A percentile compares a stretch with the other conserved stretches of the same genome.
Conservation (phyloP, 768 basidiomycete genomes). For the Podaxis sp. region DNA sequence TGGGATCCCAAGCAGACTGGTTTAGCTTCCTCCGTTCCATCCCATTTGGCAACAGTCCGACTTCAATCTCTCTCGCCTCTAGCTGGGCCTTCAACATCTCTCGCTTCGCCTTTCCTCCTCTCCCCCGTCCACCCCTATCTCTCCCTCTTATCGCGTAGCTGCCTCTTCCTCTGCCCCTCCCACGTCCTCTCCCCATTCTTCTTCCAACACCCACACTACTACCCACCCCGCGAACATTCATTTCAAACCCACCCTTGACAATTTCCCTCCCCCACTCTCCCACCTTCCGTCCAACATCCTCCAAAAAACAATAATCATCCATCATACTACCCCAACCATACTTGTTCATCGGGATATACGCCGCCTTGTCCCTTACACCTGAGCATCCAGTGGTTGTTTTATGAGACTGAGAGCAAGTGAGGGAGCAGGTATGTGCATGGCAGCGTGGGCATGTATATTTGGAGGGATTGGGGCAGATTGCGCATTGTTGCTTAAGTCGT, state of each 20-base stretch:
- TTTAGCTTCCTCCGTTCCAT: conserved; percentile 81
- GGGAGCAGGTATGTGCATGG: conserved; percentile 67
- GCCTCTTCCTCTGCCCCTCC: conserved; percentile 28
- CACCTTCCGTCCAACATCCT: conserved; percentile 78
- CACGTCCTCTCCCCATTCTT: conserved; percentile 26
- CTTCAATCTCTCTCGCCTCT: conserved; percentile 63
- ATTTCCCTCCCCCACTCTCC: conserved; percentile 74
- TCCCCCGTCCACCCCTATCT: conserved; percentile 31
- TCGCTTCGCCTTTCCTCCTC: conserved; percentile 50
- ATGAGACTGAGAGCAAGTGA: conserved; percentile 66
- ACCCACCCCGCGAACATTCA: conserved; percentile 20
- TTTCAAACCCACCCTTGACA: conserved; percentile 53
- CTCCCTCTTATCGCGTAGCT: conserved; percentile 21
- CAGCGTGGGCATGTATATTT: conserved; percentile 86
- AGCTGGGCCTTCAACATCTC: conserved; percentile 71
- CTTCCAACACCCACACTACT: conserved; percentile 20
- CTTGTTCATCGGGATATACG: conserved; percentile 78
- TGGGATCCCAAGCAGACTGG: conserved; percentile 81
- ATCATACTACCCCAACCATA: conserved; percentile 88
- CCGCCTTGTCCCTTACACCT: conserved; percentile 71
- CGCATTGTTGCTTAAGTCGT: conserved; percentile 13
- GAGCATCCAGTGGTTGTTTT: conserved; percentile 62
- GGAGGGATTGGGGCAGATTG: conserved; percentile 29
- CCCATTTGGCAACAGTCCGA: conserved; percentile 76
- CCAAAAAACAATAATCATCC: conserved; percentile 85